Percentiles rank a stretch among this genome's conserved stretches.
Evolutionary conservation across 2,329 filamentous ascomycete species (phyloP).

Genomic region (Zalaria obscura): DNA sequence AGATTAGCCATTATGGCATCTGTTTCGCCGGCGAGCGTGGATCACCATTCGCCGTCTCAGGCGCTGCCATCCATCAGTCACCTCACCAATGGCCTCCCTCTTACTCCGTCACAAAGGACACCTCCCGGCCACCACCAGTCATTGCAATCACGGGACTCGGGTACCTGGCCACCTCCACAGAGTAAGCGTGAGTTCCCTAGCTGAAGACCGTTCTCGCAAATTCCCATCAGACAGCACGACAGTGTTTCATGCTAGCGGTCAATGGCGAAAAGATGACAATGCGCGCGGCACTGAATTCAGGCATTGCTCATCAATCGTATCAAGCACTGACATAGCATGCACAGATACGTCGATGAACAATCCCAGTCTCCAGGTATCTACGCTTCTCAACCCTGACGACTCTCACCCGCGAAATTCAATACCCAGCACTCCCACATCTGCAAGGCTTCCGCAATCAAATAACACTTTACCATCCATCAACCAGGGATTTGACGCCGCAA

Average conservation of each 20-base stretch:
- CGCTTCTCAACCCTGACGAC: constrained; percentile 35
- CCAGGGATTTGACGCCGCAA: constrained; percentile 28
- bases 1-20: constrained; percentile 1
- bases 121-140: constrained; percentile 15
- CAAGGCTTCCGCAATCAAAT: constrained; percentile 18
- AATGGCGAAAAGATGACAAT: neutral
- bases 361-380: constrained; percentile 33
- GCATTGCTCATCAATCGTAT: neutral
- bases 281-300: neutral
- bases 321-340: neutral
- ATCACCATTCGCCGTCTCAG: constrained; percentile 7
- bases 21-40: too few relatives aligned
- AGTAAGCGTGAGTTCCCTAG: constrained; percentile 20
- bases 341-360: constrained; percentile 9
- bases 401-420: constrained; percentile 28
- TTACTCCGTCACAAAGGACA: constrained; percentile 12
- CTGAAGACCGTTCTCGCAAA: too few relatives aligned
- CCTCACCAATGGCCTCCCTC: constrained; percentile 20
- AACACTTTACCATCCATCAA: constrained; percentile 41
- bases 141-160: constrained; percentile 21
- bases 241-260: neutral
- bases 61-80: constrained; percentile 20
- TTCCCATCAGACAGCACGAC: too few relatives aligned
- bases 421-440: constrained; percentile 28
- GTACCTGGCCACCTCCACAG: constrained; percentile 21